These are phyloP conservation scores for Pichia phayaonensis DNA, from an alignment of 805 yeast genomes.

Conservation along the genomic window DNA sequence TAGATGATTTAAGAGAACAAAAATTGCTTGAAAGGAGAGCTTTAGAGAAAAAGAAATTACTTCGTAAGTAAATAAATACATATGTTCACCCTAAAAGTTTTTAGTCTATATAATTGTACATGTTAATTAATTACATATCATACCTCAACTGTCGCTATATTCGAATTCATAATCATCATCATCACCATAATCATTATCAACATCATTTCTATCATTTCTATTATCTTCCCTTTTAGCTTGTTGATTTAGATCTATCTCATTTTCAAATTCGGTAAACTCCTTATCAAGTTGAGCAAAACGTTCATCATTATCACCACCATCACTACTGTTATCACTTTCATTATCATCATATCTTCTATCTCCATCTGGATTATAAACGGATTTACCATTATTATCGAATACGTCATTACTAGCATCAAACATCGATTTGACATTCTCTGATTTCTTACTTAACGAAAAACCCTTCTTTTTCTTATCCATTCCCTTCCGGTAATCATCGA, in stretches of 20 bases:
- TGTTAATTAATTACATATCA: not conserved
- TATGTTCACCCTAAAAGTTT: no score
- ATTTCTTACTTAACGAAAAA: not conserved
- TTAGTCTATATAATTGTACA: not conserved
- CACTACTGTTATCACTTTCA: conserved; percentile 3
- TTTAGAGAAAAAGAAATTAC: conserved; percentile 30
- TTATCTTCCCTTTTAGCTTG: not conserved
- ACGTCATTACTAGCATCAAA: not conserved
- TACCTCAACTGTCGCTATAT: conserved; percentile 25
- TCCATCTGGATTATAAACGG: conserved; percentile 1
- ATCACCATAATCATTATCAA: conserved; percentile 22
- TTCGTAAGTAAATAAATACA: conserved; percentile 2
- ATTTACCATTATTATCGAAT: not conserved
- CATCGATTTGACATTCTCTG: not conserved
- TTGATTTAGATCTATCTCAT: conserved; percentile 6
- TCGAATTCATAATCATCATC: conserved; percentile 36
- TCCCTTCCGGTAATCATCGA: not conserved
- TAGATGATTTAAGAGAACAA: conserved; percentile 72
- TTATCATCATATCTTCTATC: conserved; percentile 11
- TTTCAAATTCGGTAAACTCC: conserved; percentile 13
- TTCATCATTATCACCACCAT: conserved; percentile 11
- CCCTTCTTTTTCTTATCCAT: not conserved
- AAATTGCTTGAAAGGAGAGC: conserved; percentile 45
- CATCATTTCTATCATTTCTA: conserved; percentile 33
- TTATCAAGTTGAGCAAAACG: conserved; percentile 9